Evolutionary conservation across 441 rosid genomes (phyloP), one percentile per base, ranked within the genome.

Genomic region (Eutrema salsugineum): DNA sequence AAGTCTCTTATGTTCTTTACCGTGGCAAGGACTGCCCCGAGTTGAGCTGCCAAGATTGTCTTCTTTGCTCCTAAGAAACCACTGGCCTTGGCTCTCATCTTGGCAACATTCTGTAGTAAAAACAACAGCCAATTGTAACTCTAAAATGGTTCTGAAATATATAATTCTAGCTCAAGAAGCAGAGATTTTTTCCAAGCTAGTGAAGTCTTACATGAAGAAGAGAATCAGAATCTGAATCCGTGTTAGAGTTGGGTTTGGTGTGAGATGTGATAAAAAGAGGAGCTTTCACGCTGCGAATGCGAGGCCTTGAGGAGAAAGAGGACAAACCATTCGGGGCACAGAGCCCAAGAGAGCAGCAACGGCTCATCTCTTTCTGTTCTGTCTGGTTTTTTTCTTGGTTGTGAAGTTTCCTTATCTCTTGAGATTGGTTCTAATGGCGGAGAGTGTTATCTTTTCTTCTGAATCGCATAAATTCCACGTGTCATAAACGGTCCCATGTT

Each of bases 1-100:
- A 40, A 19, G 50, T 36, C 46, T 11, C 8, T 0, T 27, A 33
- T 4, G n/a, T 19, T 17, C 79, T 80, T 80, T 73, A 89, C 94
- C 57, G 86, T 54, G 72, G 88, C 85, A 38, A 88, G 65, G 55
- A 89, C 71, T 62, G 87, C 84, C 55, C 84, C 95, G 51, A 83
- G 63, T 73, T 83, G 92, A 75, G 87, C 60, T 44, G 84, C 87
- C 67, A 85, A 70, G 69, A 84, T 72, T 38, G 82, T 69, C 61
- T 76, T 87, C 72, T 78, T 87, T 19, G 51, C 64, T 57, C 73
- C 78, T 43, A 57, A 40, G 51, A 2, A 56, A 17, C 68, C 82
- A 54, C 15, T 17, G 9, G 72, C 54, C 42, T 63, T 80, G 61
- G 46, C 63, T 70, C 75, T 67, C 48, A 66, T 78, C 70, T 77